Evolutionary conservation across 108 stramenopile species (phyloP).

Genomic region (Cyclotella baltica): DNA sequence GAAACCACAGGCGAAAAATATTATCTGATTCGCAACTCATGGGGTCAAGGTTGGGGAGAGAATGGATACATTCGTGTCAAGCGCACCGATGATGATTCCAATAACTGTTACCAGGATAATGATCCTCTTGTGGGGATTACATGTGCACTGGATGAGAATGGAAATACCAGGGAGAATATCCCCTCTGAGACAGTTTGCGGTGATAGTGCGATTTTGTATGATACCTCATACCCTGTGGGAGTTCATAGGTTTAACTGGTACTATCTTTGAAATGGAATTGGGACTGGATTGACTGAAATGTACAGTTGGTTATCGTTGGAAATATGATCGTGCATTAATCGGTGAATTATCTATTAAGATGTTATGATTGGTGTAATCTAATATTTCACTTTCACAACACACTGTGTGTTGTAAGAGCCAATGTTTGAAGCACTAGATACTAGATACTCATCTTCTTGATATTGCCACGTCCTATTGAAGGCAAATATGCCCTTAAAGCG

Average conservation of each 20-base stretch:
- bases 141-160: constrained; percentile 78
- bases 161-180: constrained; percentile 51
- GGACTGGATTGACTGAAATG: too few species aligned
- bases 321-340: too few species aligned
- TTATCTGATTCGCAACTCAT: constrained; percentile 89
- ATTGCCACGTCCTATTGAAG: constrained; percentile 1
- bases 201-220: constrained; percentile 74
- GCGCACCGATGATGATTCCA: constrained; percentile 63
- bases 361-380: too few species aligned
- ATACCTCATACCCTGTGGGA: constrained; percentile 70
- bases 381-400: too few species aligned
- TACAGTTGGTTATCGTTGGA: too few species aligned
- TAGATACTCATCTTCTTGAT: constrained; percentile 2
- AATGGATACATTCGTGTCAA: constrained; percentile 82
- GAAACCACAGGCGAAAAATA: constrained; percentile 72
- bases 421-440: not conserved
- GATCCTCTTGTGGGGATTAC: constrained; percentile 79
- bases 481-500: not conserved
- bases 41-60: constrained; percentile 88
- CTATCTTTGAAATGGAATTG: too few species aligned
- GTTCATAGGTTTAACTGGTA: constrained; percentile 45
- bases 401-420: too few species aligned
- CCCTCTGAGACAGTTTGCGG: constrained; percentile 78
- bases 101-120: constrained; percentile 71
- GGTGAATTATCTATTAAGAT: too few species aligned